These are phyloP conservation scores for Microascus cirrosus DNA, from an alignment of 2,329 filamentous ascomycete genomes.

Conservation along the genomic window DNA sequence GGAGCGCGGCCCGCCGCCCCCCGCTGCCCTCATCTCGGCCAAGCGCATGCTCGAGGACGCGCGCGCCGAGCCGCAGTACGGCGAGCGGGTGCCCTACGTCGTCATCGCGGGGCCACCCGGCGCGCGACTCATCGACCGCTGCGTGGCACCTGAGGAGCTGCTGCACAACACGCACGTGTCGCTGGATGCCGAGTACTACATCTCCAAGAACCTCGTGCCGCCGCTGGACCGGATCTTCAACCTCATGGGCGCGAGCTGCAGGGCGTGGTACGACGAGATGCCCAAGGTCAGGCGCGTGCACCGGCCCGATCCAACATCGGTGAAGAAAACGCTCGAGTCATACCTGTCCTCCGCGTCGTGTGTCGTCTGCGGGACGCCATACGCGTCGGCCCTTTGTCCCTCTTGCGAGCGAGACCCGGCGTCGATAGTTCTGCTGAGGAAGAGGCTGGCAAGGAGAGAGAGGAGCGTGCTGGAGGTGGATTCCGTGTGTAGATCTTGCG, in stretches of 20 bases:
- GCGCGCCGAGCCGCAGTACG: constrained; percentile 82
- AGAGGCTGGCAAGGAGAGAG: constrained; percentile 52
- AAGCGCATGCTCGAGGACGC: constrained; percentile 79
- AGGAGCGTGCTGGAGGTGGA: constrained; percentile 52
- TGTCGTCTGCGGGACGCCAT: constrained; percentile 58
- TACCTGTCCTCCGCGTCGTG: constrained; percentile 80
- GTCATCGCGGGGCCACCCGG: constrained; percentile 83
- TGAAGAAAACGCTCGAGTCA: constrained; percentile 64
- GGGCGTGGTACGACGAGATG: constrained; percentile 93
- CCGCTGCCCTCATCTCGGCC: constrained; percentile 80
- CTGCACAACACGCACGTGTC: constrained; percentile 66
- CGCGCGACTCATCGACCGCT: constrained; percentile 76
- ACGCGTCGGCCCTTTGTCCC: constrained; percentile 38
- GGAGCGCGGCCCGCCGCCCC: constrained; percentile 66
- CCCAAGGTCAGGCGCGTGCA: constrained; percentile 72
- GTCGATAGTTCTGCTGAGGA: constrained; percentile 54
- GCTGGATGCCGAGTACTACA: constrained; percentile 94
- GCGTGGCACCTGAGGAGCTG: constrained; percentile 76
- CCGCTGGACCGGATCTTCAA: constrained; percentile 95
- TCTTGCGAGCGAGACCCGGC: constrained; percentile 42
- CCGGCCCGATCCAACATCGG: constrained; percentile 9
- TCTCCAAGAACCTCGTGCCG: constrained; percentile 88
- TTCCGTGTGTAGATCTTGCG: constrained; percentile 69
- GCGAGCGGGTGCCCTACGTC: constrained; percentile 90
- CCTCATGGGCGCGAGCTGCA: constrained; percentile 82